phyloP scores from a whole-genome alignment of 495 filamentous ascomycete genomes.

The Rhizodiscina lignyota region DNA sequence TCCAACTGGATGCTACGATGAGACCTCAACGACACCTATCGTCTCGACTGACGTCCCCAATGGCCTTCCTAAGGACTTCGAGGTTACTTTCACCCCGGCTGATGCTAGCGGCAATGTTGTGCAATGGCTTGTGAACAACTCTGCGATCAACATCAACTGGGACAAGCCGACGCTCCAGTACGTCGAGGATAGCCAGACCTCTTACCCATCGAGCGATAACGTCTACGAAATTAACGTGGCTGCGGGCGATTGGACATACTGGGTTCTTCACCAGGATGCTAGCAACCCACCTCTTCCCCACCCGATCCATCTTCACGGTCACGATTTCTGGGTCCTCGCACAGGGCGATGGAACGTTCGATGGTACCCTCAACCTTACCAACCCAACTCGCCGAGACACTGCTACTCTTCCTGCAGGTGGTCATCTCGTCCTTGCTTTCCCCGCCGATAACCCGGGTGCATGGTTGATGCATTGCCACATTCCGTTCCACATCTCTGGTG shows the following conservation, averaged over 20 bases:
- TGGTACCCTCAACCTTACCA: slow-evolving; percentile 12
- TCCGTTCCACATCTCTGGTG: slow-evolving; percentile 20
- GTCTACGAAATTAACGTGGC: slow-evolving; percentile 11
- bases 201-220: slow-evolving; percentile 12
- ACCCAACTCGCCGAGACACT: slow-evolving; percentile 20
- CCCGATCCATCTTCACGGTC: slow-evolving; percentile 26
- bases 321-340: slow-evolving; percentile 24
- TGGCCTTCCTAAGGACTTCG: background rate
- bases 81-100: background rate
- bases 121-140: slow-evolving; percentile 18
- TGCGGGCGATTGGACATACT: slow-evolving; percentile 17
- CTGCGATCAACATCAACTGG: slow-evolving; percentile 15
- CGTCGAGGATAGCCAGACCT: slow-evolving; percentile 14
- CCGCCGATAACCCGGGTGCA: slow-evolving; percentile 20
- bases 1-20: slow-evolving; percentile 14
- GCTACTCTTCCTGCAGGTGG: slow-evolving; percentile 18
- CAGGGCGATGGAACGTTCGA: slow-evolving; percentile 10
- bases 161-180: slow-evolving; percentile 15
- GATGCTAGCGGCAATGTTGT: slow-evolving; percentile 5
- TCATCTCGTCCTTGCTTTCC: slow-evolving; percentile 20
- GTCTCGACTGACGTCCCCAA: slow-evolving; percentile 11
- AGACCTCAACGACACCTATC: slow-evolving; percentile 14
- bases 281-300: slow-evolving; percentile 15
- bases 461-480: slow-evolving; percentile 23
- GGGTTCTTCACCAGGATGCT: slow-evolving; percentile 16